phyloP scores from a whole-genome alignment of 2,329 filamentous ascomycete genomes.

The Aspergillus intermedius region DNA sequence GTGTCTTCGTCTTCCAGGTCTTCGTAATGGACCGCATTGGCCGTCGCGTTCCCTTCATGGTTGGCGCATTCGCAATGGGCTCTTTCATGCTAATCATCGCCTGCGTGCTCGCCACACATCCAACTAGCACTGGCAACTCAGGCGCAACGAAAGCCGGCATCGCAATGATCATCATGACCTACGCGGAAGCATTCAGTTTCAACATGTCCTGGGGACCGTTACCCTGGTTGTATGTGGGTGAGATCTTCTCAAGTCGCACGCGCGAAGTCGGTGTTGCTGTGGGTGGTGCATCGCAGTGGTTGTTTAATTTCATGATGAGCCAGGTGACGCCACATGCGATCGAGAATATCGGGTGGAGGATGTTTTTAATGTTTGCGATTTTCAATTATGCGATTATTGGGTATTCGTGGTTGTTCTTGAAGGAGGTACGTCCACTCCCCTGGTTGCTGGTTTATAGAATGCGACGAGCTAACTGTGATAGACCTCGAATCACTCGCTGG shows the following conservation, averaged over 20 bases:
- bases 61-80: slow-evolving; percentile 46
- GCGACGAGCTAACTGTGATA: slow-evolving; percentile 12
- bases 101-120: slow-evolving; percentile 42
- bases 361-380: slow-evolving; percentile 47
- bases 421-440: slow-evolving; percentile 20
- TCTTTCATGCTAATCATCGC: slow-evolving; percentile 49
- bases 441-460: neutral
- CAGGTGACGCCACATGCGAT: slow-evolving; percentile 38
- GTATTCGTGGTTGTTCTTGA: slow-evolving; percentile 41
- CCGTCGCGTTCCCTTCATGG: slow-evolving; percentile 44
- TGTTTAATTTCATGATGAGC: slow-evolving; percentile 37
- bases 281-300: slow-evolving; percentile 32
- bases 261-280: slow-evolving; percentile 30
- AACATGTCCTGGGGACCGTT: slow-evolving; percentile 36
- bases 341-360: slow-evolving; percentile 43
- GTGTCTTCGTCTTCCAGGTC: slow-evolving; percentile 42
- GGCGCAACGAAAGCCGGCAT: slow-evolving; percentile 34
- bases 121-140: slow-evolving; percentile 28
- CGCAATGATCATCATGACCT: slow-evolving; percentile 47
- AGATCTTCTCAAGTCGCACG: slow-evolving; percentile 32
- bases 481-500: slow-evolving; percentile 40
- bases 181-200: slow-evolving; percentile 41
- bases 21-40: slow-evolving; percentile 47
- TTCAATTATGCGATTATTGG: slow-evolving; percentile 43
- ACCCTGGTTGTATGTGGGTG: slow-evolving; percentile 32